These are phyloP conservation scores for Hygrophila difformis DNA, from an alignment of 257 asterid species.

Conservation along the genomic window DNA sequence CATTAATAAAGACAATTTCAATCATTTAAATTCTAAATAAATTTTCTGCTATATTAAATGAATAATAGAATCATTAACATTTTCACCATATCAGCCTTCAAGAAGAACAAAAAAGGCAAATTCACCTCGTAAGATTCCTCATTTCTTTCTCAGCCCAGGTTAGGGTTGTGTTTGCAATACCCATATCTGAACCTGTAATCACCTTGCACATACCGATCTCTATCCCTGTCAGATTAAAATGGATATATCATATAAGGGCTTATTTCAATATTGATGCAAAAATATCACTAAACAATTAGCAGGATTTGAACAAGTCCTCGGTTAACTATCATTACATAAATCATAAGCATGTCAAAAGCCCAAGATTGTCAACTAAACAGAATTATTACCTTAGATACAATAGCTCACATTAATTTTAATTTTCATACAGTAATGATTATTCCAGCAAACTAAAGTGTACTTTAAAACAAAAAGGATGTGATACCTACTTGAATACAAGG, in stretches of 20 bases:
- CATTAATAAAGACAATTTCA: neutral
- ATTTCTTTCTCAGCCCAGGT: constrained; percentile 99
- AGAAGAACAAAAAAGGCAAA: constrained; percentile 1
- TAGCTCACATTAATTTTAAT: too few species aligned
- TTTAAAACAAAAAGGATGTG: constrained; percentile 15
- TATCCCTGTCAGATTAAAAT: constrained; percentile 39
- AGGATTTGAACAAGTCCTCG: too few species aligned
- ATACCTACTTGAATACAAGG: constrained; percentile 75
- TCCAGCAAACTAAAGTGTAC: neutral
- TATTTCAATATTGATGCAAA: neutral
- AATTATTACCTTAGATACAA: too few species aligned
- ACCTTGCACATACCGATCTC: too few species aligned
- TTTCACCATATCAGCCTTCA: neutral
- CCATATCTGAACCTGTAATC: constrained; percentile 86
- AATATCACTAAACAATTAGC: too few species aligned
- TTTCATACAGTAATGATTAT: too few species aligned
- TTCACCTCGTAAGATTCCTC: too few species aligned
- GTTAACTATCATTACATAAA: too few species aligned
- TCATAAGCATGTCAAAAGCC: too few species aligned
- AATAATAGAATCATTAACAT: neutral
- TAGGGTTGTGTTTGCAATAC: constrained; percentile 92
- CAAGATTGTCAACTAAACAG: too few species aligned
- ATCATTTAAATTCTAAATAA: too few species aligned
- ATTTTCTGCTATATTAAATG: too few species aligned
- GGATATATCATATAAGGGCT: constrained; percentile 11